Evolutionary conservation across 169 alveolate genomes (phyloP), one percentile per base, ranked within the genome.

Genomic region (Plasmodium coatneyi): DNA sequence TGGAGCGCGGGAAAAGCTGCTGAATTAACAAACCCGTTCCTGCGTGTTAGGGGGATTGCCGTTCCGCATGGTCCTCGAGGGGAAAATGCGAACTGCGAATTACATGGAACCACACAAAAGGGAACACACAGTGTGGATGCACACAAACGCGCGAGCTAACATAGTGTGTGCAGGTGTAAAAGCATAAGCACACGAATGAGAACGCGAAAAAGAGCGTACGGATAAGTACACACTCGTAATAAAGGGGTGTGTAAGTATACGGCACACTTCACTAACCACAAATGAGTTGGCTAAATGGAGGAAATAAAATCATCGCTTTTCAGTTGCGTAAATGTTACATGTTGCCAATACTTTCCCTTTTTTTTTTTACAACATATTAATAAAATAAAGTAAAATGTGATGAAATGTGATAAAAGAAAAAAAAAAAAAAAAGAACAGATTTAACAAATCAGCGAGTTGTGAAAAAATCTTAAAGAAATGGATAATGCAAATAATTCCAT

Each of bases 401-500:
- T n/a, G n/a, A n/a, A 66, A 66, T 49, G 60, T 49, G 60, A 14
- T 49, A 66, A 66, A 66, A 66, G 1, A 56, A 56, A 16, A 56
- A 66, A 66, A 66, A 66, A 19, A 60, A 60, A 60, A 19, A 66
- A 66, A 66, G 16, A 66, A 66, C 6, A 66, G 76, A 66, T 66
- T 66, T 66, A 66, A 66, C 76, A 66, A 66, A 66, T 66, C 76
- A 66, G 76, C 39, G 76, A 66, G 76, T 66, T 66, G 76, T 66
- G 36, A 66, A 66, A 66, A 66, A 66, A 66, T 66, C 76, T 66
- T 66, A 66, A 66, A 66, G 36, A 66, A 66, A 7, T 66, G 30
- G 76, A 66, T 66, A 66, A 66, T 66, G 16, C 30, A 30, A 28
- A 66, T 66, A 66, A 66, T 66, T 66, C 30, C 16, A 66, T 22